Percentiles rank a stretch among this genome's conserved stretches.
These are phyloP conservation scores for Mycena latifolia DNA, from an alignment of 768 basidiomycete species.

Conservation along the genomic window DNA sequence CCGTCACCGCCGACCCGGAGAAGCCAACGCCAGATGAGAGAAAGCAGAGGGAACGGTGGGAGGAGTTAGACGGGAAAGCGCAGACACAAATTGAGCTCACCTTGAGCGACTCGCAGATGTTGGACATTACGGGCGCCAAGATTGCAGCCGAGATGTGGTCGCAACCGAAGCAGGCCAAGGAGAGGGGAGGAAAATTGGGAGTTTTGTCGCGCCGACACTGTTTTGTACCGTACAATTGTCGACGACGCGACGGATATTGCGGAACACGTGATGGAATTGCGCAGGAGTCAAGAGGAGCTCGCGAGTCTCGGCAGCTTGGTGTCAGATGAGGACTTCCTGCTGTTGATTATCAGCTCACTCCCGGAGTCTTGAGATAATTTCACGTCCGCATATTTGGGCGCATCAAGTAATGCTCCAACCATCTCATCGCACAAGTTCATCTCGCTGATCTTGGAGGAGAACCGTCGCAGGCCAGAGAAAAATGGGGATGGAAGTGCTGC, in stretches of 20 bases:
- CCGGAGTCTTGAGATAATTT: slow-evolving; percentile 28
- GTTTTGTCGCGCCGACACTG: slow-evolving; percentile 19
- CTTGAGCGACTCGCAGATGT: slow-evolving; percentile 24
- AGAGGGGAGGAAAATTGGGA: slow-evolving; percentile 20
- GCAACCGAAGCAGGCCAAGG: slow-evolving; percentile 23
- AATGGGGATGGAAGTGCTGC: slow-evolving; percentile 4
- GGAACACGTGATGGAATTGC: slow-evolving; percentile 9
- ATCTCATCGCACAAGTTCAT: slow-evolving; percentile 20
- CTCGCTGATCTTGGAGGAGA: slow-evolving; percentile 17
- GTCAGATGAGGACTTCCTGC: slow-evolving; percentile 26
- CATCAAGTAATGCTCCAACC: slow-evolving; percentile 3
- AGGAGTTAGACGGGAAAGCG: slow-evolving; percentile 11
- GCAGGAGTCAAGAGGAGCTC: slow-evolving; percentile 20
- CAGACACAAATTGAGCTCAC: slow-evolving; percentile 23
- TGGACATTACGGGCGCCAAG: slow-evolving; percentile 22
- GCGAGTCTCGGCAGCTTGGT: slow-evolving; percentile 6
- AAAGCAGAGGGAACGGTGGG: background rate
- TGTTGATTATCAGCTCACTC: slow-evolving; percentile 18
- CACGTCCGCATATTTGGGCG: slow-evolving; percentile 21
- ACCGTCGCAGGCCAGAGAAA: background rate
- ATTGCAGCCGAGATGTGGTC: slow-evolving; percentile 26
- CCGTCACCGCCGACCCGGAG: background rate
- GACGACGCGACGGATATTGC: slow-evolving; percentile 25
- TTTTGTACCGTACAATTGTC: slow-evolving; percentile 27
- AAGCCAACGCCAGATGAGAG: background rate